These are phyloP conservation scores for Cordyceps fumosorosea DNA, from an alignment of 2,329 filamentous ascomycete species.

Conservation along the genomic window DNA sequence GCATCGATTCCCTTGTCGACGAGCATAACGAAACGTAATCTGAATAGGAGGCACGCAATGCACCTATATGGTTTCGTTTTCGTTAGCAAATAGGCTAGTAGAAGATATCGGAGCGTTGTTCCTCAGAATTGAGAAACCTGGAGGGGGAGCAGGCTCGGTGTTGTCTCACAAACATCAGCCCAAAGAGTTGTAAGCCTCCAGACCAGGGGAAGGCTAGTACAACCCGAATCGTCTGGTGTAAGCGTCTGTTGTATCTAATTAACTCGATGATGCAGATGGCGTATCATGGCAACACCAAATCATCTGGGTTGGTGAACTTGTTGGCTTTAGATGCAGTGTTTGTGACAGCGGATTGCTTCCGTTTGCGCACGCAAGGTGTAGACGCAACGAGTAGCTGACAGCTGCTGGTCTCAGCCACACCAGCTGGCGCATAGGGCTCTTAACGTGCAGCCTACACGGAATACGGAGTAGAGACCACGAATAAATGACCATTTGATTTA, in stretches of 20 bases:
- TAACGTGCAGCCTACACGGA: not conserved
- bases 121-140: not conserved
- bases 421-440: not conserved
- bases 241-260: not conserved
- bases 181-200: not conserved
- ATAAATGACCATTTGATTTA: not conserved
- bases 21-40: not conserved
- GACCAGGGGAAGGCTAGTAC: not conserved
- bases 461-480: not conserved
- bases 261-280: not conserved
- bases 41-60: not conserved
- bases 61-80: not conserved
- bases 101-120: not conserved
- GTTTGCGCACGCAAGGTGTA: not conserved
- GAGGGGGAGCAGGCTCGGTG: not conserved
- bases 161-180: not conserved
- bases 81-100: not conserved
- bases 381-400: not conserved
- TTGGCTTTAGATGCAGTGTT: not conserved
- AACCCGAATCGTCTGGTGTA: not conserved
- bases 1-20: not conserved
- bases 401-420: constrained; percentile 6
- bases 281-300: not conserved
- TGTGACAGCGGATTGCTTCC: not conserved
- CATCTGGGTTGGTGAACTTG: not conserved